Percentiles rank a stretch among this genome's conserved stretches.
Evolutionary conservation across 345 rosid genomes (phyloP).

Genomic region (Eucalyptus urophylla): DNA sequence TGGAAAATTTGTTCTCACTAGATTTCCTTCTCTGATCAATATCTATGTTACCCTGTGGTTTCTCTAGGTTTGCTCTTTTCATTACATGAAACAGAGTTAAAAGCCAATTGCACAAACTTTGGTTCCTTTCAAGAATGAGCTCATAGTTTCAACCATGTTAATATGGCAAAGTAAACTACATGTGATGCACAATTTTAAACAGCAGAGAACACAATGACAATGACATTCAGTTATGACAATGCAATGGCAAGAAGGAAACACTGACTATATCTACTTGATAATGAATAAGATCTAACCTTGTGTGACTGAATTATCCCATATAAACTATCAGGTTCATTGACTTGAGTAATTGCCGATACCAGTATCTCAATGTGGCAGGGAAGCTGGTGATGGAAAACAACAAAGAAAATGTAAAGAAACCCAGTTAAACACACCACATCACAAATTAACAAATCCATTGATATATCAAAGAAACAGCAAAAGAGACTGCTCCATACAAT

Average conservation of each 20-base stretch:
- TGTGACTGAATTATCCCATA: constrained; percentile 88
- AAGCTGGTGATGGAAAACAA: constrained; percentile 30
- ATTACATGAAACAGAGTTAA: background rate
- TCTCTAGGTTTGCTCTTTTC: background rate
- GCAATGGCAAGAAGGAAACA: background rate
- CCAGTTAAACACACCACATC: background rate
- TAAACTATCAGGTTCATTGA: constrained; percentile 95
- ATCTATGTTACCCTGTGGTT: background rate
- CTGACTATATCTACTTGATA: background rate
- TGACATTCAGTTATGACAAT: background rate
- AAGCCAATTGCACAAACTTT: background rate
- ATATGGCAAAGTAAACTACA: background rate
- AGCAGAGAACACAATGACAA: background rate
- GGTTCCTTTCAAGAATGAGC: background rate
- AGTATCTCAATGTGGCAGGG: constrained; percentile 76
- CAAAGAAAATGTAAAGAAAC: background rate
- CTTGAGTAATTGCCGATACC: constrained; percentile 74
- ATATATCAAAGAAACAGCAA: background rate
- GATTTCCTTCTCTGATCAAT: background rate
- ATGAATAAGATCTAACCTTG: constrained; percentile 36
- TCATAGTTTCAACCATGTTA: background rate
- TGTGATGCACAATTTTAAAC: background rate
- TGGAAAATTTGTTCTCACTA: background rate
- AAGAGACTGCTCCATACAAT: background rate
- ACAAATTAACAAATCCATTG: background rate